Conservation (phyloP, 768 basidiomycete species). For the Russula griseocarnosa region DNA sequence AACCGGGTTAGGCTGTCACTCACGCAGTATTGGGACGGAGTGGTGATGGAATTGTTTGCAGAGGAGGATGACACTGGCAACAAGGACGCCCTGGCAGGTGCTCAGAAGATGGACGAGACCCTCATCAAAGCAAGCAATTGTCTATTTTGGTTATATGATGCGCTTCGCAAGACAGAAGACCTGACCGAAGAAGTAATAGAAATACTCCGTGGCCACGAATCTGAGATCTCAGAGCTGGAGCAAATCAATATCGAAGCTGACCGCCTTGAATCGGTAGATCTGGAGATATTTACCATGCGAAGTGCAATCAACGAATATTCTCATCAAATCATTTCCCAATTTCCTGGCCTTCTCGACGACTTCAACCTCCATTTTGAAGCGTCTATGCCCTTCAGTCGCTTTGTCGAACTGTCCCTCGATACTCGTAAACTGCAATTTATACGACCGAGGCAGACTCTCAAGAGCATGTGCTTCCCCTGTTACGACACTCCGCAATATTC, state of each 20-base stretch:
- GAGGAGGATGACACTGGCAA: not conserved
- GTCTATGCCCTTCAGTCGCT: not conserved
- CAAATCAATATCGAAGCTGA: not conserved
- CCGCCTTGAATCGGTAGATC: not conserved
- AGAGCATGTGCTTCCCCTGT: not conserved
- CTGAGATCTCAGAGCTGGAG: constrained; percentile 1
- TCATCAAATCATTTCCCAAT: not conserved
- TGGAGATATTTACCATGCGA: not conserved
- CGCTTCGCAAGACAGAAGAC: not conserved
- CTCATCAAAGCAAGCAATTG: not conserved
- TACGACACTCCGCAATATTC: not conserved
- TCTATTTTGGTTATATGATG: not conserved
- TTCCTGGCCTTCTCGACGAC: not conserved
- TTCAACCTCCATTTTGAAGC: not conserved
- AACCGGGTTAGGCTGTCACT: too few species aligned
- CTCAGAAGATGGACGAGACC: not conserved
- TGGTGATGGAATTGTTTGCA: not conserved
- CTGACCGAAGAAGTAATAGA: too few species aligned
- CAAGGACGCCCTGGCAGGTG: not conserved
- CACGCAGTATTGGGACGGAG: too few species aligned
- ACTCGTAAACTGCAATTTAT: not conserved
- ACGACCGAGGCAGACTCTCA: not conserved
- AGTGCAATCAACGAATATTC: not conserved
- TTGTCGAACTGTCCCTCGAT: not conserved
- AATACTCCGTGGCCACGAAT: not conserved